Percentiles rank a stretch among this genome's conserved stretches.
Conservation (phyloP, 345 rosid genomes). For the Ailanthus altissimus region DNA sequence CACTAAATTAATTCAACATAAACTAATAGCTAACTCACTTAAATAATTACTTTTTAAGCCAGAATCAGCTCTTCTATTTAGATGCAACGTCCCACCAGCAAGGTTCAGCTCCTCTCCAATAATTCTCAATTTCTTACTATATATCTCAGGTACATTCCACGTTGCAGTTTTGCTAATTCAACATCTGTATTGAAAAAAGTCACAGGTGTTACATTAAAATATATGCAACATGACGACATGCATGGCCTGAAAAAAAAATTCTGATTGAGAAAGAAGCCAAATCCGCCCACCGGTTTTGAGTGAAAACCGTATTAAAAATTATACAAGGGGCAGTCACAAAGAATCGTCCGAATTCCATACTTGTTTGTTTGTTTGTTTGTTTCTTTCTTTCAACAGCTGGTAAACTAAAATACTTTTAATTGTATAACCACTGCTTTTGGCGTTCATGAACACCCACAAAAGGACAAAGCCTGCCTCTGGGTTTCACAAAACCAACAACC, state of each 20-base stretch:
- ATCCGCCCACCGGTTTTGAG: slow-evolving; percentile 5
- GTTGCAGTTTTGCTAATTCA: background rate
- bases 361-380: no score
- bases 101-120: background rate
- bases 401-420: background rate
- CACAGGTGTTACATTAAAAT: background rate
- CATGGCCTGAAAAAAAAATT: slow-evolving; percentile 6
- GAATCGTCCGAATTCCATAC: background rate
- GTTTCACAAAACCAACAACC: slow-evolving; percentile 1
- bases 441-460: background rate
- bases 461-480: slow-evolving; percentile 15
- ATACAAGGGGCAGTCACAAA: background rate
- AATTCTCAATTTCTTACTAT: background rate
- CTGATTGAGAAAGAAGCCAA: background rate
- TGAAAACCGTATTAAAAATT: background rate
- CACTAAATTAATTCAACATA: background rate
- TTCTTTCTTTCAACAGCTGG: background rate
- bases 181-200: background rate
- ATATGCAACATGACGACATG: background rate
- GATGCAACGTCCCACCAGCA: background rate
- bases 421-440: background rate
- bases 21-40: background rate
- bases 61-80: background rate
- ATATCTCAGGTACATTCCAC: background rate
- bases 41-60: no score